These are phyloP conservation scores for Alternaria triticina DNA, from an alignment of 2,329 filamentous ascomycete species.

Conservation along the genomic window DNA sequence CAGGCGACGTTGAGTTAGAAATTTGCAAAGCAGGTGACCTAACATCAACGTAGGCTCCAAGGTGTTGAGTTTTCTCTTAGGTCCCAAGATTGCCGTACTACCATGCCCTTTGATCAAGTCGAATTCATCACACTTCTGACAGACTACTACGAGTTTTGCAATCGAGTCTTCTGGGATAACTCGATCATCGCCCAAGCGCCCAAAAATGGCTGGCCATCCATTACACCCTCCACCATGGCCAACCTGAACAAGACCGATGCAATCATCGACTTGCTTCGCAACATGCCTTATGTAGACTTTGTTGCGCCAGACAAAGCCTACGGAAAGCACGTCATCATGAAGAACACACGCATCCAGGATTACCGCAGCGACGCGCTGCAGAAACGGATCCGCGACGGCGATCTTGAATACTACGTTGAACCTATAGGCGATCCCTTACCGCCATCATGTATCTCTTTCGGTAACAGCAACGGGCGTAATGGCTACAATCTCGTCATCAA, in stretches of 20 bases:
- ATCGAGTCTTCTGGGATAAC: neutral
- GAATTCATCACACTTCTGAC: neutral
- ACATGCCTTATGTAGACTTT: neutral
- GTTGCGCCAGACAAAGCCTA: neutral
- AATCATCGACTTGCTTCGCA: neutral
- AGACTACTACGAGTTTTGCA: neutral
- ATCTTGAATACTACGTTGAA: neutral
- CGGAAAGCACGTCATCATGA: neutral
- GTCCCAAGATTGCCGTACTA: neutral
- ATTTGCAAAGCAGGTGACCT: neutral
- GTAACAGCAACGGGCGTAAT: neutral
- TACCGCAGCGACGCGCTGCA: neutral
- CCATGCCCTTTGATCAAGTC: neutral
- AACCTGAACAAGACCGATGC: neutral
- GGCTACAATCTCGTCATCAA: neutral
- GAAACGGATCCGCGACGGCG: neutral
- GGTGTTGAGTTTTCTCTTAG: neutral
- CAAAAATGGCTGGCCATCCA: neutral
- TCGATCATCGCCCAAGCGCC: neutral
- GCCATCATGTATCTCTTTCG: neutral
- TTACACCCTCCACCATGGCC: neutral
- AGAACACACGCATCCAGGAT: neutral
- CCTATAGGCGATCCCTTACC: neutral
- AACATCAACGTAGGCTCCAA: neutral
- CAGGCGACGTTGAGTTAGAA: neutral